Conservation (phyloP, 2,329 filamentous ascomycete genomes). For the Alternaria sp. region DNA sequence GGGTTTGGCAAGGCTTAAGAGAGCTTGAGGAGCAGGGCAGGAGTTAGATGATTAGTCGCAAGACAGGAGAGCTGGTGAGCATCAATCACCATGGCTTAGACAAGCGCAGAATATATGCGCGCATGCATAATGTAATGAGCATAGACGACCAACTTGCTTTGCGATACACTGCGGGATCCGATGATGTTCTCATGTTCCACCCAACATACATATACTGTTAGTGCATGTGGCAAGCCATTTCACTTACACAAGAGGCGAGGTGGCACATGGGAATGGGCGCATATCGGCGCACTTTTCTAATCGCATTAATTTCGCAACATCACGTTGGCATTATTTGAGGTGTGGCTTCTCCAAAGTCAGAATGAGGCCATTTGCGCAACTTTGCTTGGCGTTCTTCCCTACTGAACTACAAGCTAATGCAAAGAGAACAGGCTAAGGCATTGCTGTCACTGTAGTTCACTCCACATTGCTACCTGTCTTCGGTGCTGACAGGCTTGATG, state of each 20-base stretch:
- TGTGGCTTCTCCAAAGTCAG: not conserved
- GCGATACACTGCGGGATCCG: not conserved
- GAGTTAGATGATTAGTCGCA: not conserved
- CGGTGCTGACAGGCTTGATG: not conserved
- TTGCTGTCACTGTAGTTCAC: not conserved
- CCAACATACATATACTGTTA: not conserved
- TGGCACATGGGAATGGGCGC: not conserved
- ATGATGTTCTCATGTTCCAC: not conserved
- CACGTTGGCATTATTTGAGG: not conserved
- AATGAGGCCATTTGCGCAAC: constrained; percentile 9
- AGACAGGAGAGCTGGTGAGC: not conserved
- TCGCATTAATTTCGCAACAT: not conserved
- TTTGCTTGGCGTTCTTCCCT: not conserved
- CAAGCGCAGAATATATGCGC: not conserved
- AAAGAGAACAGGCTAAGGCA: not conserved
- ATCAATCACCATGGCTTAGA: not conserved
- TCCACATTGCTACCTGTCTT: not conserved
- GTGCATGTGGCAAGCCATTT: not conserved
- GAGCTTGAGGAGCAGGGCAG: not conserved
- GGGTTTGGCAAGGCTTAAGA: not conserved
- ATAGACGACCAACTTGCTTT: not conserved
- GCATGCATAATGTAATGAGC: not conserved
- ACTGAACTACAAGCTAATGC: not conserved
- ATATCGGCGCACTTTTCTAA: not conserved
- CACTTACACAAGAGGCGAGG: not conserved